Base-by-base conservation (phyloP, 2,329 filamentous ascomycete genomes). In the Scedosporium dehoogii region DNA sequence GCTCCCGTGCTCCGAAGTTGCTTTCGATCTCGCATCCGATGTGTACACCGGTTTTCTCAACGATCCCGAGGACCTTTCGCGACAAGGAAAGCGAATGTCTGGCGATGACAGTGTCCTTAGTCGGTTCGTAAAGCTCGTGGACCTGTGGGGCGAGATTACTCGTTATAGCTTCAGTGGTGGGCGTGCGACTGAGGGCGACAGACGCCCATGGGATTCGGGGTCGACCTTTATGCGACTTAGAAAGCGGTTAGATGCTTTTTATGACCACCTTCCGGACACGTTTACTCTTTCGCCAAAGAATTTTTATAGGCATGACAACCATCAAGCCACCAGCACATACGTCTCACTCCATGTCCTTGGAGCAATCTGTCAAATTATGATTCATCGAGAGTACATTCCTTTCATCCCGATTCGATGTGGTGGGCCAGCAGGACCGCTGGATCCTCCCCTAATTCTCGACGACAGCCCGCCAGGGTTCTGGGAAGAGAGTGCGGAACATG, bases 331-430 rank as follows among this genome's bases (percentile, higher is more conserved):
- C 1, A 86, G 85, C 56, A 80, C 82, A 6, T 91, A 87, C 68
- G 82, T 86, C 9, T 79, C 88, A 3, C 74, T 91, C 62, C 88
- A 91, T 68, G 85, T 86, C 67, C 79, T 89, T 0, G 81, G 84
- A 63, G 81, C 82, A 1, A 76, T 90, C 2, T 89, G 85, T 69
- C 79, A 82, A 62, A 85, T 91, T 65, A 84, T 88, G 58, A 66
- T 70, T 16, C 63, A 66, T 46, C 66, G 69, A 42, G 69, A 71
- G 58, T 67, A 68, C 57, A 65, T 71, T 7, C 69, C 69, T 3
- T 70, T 70, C 64, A 63, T 71, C 3, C 69, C 69, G 3, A 61
- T 70, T 16, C 77, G 78, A 7, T 83, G 78, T 66, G 65, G 68
- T 2, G 72, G 69, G 21, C 82, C 82, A 0, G 67, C 74, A 42